Evolutionary conservation across 2,329 filamentous ascomycete species (phyloP), one percentile per base, ranked within the genome.

Genomic region (Huntiella bhutanensis): DNA sequence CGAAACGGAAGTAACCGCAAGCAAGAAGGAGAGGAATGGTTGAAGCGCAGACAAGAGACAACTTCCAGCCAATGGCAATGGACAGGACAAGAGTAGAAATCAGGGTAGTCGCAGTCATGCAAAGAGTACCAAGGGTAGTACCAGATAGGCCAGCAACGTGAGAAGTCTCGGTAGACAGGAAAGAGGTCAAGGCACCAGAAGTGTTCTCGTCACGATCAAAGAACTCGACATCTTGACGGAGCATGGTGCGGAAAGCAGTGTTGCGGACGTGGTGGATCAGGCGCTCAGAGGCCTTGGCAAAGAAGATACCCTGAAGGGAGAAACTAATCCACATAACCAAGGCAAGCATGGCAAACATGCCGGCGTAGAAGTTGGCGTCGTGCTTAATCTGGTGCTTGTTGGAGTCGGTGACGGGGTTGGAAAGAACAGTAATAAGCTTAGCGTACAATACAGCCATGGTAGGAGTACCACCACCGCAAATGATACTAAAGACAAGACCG

Each of bases 141-240:
- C 88, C 91, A 53, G 83, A 87, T 41, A 96, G 75, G 11, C 91
- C 87, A 12, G 86, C 81, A 28, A 95, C 70, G 56, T 92, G 80
- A 0, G 85, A 94, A 0, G 87, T 87, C 61, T 94, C 82, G 0
- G 84, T 92, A 2, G 83, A 87, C 10, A 95, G 66, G 63, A 93
- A 91, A 0, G 82, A 84, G 0, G 86, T 94, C 54, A 98, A 66
- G 1, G 86, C 81, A 53, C 91, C 91, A 5, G 85, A 79, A 5
- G 82, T 86, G 59, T 96, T 93, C 59, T 91, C 81, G 52, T 92
- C 83, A 39, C 70, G 71, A 60, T 96, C 91, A 55, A 95, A 98
- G 61, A 87, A 96, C 22, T 77, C 68, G 49, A 96, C 87, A 52
- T 96, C 91, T 61, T 96, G 88, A 52, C 87, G 82, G 44, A 96